A percentile compares a stretch with the other conserved stretches of the same genome.
phyloP scores from a whole-genome alignment of 352 stramenopile genomes.

The Pythium pectinolyticum region DNA sequence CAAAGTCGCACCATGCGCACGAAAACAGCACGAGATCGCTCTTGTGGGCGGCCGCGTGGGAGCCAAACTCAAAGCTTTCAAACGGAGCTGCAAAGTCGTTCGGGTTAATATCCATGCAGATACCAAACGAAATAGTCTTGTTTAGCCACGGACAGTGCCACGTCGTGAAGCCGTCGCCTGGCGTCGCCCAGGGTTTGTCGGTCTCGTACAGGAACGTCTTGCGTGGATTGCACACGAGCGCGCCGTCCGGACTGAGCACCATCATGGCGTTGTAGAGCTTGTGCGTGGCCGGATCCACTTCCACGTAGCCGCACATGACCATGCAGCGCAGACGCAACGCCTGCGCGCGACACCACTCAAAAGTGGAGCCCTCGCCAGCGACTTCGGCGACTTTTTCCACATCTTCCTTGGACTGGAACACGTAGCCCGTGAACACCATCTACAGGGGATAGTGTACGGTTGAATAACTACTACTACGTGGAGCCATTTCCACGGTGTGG shows the following conservation, averaged over 20 bases:
- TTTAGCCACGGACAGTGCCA: constrained; percentile 79
- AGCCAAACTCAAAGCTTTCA: constrained; percentile 69
- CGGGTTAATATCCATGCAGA: constrained; percentile 91
- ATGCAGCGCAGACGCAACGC: constrained; percentile 61
- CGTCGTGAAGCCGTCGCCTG: constrained; percentile 55
- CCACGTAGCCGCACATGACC: constrained; percentile 73
- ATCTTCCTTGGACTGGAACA: constrained; percentile 58
- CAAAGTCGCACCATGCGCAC: constrained; percentile 83
- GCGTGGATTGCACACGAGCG: constrained; percentile 68
- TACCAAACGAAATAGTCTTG: constrained; percentile 80
- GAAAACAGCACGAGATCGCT: constrained; percentile 82
- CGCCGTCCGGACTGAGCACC: constrained; percentile 66
- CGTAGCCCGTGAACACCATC: constrained; percentile 86
- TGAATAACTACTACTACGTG: too few species aligned
- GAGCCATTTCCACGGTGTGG: too few species aligned
- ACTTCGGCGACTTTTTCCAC: constrained; percentile 65
- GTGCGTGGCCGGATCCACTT: constrained; percentile 32
- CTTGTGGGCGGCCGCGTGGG: constrained; percentile 41
- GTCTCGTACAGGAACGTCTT: constrained; percentile 87
- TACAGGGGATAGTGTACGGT: too few species aligned
- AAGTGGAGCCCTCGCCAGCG: constrained; percentile 50
- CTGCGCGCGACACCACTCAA: constrained; percentile 67
- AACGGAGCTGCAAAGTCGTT: constrained; percentile 76
- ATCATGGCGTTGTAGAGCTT: constrained; percentile 82
- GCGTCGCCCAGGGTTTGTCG: constrained; percentile 77